These are phyloP conservation scores for Paralagenidium karlingii DNA, from an alignment of 352 stramenopile genomes.

Conservation along the genomic window DNA sequence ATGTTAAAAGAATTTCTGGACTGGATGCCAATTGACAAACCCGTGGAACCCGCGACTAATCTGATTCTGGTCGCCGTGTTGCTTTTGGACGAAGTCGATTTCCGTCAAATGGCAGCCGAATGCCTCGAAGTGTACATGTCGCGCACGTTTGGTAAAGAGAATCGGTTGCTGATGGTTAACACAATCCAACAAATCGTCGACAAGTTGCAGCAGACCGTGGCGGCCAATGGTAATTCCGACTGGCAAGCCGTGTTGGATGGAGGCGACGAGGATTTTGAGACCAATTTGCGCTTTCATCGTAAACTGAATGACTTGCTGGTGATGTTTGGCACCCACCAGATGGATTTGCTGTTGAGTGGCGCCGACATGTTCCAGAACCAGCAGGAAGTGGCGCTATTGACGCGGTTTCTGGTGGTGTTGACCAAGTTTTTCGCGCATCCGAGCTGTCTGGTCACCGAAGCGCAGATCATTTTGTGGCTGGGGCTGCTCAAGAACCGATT, in stretches of 20 bases:
- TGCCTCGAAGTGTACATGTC: conserved; percentile 63
- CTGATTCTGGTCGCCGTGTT: conserved; percentile 47
- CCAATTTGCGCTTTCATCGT: conserved; percentile 47
- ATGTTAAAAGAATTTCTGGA: conserved; percentile 78
- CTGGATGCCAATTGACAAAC: conserved; percentile 61
- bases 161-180: conserved; percentile 43
- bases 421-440: conserved; percentile 47
- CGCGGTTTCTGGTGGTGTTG: conserved; percentile 27
- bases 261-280: conserved; percentile 27
- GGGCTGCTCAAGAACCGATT: conserved; percentile 55
- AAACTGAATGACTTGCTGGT: conserved; percentile 71
- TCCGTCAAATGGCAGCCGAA: conserved; percentile 40
- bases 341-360: conserved; percentile 51
- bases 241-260: conserved; percentile 21
- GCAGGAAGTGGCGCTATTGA: conserved; percentile 36
- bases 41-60: conserved; percentile 35
- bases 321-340: conserved; percentile 47
- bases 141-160: conserved; percentile 55
- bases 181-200: conserved; percentile 41
- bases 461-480: conserved; percentile 65
- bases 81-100: conserved; percentile 36
- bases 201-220: conserved; percentile 21
- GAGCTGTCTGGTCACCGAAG: conserved; percentile 50
- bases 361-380: conserved; percentile 14
- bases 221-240: not conserved